Conservation (phyloP, 2,329 filamentous ascomycete genomes). For the Balansia obtecta region DNA sequence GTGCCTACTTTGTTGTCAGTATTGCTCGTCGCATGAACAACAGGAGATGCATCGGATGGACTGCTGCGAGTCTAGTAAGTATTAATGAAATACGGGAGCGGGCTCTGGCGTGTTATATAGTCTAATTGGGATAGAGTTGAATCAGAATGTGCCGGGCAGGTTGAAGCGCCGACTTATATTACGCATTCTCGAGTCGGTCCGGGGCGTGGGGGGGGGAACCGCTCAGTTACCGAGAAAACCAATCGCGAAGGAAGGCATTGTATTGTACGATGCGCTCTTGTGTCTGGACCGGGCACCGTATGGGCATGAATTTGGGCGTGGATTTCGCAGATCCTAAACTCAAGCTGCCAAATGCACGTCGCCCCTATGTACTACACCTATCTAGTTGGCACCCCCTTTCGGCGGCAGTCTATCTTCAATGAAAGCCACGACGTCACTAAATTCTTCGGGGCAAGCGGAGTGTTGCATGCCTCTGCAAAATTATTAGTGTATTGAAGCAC, state of each 20-base stretch:
- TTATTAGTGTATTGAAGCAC: conserved; percentile 1
- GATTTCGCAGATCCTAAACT: neutral
- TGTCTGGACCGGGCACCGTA: neutral
- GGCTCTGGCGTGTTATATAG: neutral
- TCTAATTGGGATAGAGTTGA: neutral
- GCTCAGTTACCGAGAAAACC: neutral
- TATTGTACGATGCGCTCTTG: neutral
- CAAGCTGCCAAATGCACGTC: neutral
- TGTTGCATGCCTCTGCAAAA: conserved; percentile 53
- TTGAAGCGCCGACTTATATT: neutral
- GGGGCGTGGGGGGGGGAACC: neutral
- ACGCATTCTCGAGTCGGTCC: neutral
- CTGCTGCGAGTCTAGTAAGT: too few relatives aligned
- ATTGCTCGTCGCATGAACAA: too few relatives aligned
- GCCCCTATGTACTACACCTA: neutral
- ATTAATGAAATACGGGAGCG: too few relatives aligned
- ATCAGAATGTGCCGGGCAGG: too few relatives aligned
- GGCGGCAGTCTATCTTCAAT: conserved; percentile 33
- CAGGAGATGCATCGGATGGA: too few relatives aligned
- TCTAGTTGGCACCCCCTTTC: conserved; percentile 5
- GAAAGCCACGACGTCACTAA: conserved; percentile 65
- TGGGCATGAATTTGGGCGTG: neutral
- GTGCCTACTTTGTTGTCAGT: neutral
- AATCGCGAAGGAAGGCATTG: neutral
- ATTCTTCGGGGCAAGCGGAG: conserved; percentile 63